These are phyloP conservation scores for Bassia scoparia DNA, from an alignment of 148 eudicot genomes.

Conservation along the genomic window DNA sequence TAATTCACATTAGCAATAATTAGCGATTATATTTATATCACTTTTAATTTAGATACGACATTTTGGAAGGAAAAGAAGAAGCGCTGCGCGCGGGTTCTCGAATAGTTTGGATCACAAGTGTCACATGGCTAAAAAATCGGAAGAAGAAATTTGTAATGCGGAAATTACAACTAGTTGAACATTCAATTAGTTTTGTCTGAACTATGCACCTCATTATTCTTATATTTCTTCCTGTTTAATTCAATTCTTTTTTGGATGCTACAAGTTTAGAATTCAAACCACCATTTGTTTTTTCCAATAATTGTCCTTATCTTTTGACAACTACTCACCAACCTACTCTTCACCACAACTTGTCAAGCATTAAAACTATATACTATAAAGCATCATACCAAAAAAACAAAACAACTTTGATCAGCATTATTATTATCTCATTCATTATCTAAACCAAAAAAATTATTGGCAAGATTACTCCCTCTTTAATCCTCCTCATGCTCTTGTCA, in stretches of 20 bases:
- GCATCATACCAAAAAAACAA: neutral
- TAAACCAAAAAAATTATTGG: neutral
- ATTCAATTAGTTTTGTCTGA: no score
- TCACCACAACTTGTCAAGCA: neutral
- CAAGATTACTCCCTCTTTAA: slow-evolving; percentile 6
- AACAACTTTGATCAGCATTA: neutral
- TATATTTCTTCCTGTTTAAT: neutral
- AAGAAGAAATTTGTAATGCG: no score
- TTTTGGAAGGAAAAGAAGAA: no score
- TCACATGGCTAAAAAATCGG: no score
- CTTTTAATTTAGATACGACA: no score
- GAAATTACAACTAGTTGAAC: no score
- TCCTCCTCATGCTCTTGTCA: slow-evolving; percentile 2
- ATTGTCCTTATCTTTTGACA: slow-evolving; percentile 11
- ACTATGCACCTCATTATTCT: no score
- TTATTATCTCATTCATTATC: neutral
- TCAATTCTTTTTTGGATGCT: neutral
- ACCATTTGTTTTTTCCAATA: neutral
- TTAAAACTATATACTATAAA: slow-evolving; percentile 20
- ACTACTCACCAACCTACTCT: slow-evolving; percentile 13
- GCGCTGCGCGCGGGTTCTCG: no score
- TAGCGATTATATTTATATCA: no score
- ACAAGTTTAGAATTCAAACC: neutral
- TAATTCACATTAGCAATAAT: neutral
- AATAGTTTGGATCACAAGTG: no score